Evolutionary conservation across 2,329 filamentous ascomycete species (phyloP), one percentile per base, ranked within the genome.

Genomic region (Trichoderma semiorbis): DNA sequence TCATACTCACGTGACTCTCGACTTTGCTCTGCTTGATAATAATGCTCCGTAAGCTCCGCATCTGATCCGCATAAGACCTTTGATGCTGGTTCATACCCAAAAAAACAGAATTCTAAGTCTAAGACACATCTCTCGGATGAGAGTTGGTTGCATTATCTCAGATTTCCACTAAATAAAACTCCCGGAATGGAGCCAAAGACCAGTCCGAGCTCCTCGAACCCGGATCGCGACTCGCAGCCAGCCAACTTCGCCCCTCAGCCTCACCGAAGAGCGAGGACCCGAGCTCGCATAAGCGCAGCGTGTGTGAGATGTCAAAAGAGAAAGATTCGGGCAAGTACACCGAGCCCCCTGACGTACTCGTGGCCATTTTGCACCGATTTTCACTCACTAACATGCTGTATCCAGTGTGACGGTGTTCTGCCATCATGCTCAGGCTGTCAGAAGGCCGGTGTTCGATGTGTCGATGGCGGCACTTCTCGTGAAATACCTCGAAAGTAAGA

Each of bases 401-500:
- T 30, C n/a, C 14, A 70, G 69, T 71, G 69, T 24, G 69, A 67
- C 34, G 69, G 69, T 21, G n/a, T 58, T 18, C 62, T 71, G 32
- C 69, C 69, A 16, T 47, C 69, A 53, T 71, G 69, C n/a, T 43
- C 61, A 21, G 62, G 62, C 26, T 71, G 69, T 26, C 60, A 71
- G 34, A 71, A 71, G n/a, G 69, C 69, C 7, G 69, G 69, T 18
- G 69, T 67, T 26, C 69, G 61, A 8, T 71, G 69, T 18, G 69
- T 71, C 3, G 69, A 71, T 50, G 69, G 69, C 8, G 61, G 62
- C 21, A 71, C 61, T 12, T 65, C 69, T 26, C 69, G 69, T 71
- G 68, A 70, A 24, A 63, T 70, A 55, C 68, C 68, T 39, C 68
- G 68, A 70, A 70, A 63, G 68, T 70, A 62, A 70, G 68, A 55